Base-by-base conservation (phyloP, 139 green algal species). In the Chlamydomonas eustigma region DNA sequence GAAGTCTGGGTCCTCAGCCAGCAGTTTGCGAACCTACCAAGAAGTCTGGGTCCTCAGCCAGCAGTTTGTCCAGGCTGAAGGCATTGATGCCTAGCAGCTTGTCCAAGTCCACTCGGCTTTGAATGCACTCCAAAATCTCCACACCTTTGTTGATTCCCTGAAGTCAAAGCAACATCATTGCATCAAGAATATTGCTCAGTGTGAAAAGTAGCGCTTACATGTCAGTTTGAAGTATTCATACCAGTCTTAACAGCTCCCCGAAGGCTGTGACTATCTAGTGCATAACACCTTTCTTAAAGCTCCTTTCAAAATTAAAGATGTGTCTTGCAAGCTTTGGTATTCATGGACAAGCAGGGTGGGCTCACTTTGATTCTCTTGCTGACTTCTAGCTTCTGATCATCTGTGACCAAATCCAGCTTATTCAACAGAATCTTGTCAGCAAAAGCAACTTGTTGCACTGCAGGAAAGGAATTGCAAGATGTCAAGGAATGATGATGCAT, bases 391-490 rank as follows among this genome's bases (percentile, higher is more conserved):
- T 91, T 84, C n/a, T 85, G 79, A 6, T 81, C 80, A 1, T 78
- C 75, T 8, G 2, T 76, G 2, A 94, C 86, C 33, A 94, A 78
- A 58, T 94, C 90, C 0, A 85, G 82, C 86, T 97, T 97, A 86
- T 97, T 97, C 5, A 97, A 84, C 66, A 97, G 83, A 1, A 96
- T 71, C 31, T 83, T 87, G 84, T 97, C 92, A 0, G 92, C 92
- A 82, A 97, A 97, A 0, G 92, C 92, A 6, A 95, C 78, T 78
- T 94, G 90, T 69, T 92, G 80, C 1, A 88, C 83, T 75, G 83
- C 76, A 51, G 63, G 63, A 8, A 28, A 70, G 63, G 32, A 37
- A 70, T 22, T 22, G 63, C 24, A 35, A 70, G 63, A 70, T 22
- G 63, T 31, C 32, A 22, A 71, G n/a, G n/a, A 63, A n/a, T n/a